A percentile compares a stretch with the other conserved stretches of the same genome.
phyloP scores from a whole-genome alignment of 1,284 basidiomycete species.

The Ceratobasidium sp. region DNA sequence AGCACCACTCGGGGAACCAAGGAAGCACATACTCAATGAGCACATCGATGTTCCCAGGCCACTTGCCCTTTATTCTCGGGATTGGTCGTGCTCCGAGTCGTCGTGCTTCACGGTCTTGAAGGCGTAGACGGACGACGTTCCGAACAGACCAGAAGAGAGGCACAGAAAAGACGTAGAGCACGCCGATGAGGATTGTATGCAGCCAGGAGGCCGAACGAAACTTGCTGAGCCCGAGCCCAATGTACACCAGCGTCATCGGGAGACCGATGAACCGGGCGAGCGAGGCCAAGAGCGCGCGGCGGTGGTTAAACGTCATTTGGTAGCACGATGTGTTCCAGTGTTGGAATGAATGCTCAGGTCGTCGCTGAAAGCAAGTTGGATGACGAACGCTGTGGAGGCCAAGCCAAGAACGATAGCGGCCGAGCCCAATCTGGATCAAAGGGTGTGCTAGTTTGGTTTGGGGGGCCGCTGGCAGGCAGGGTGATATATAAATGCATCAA shows the following conservation, averaged over 20 bases:
- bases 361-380: not conserved
- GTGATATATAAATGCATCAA: constrained; percentile 19
- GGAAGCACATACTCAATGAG: constrained; percentile 57
- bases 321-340: not conserved
- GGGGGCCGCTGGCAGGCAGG: not conserved
- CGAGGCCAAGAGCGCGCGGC: constrained; percentile 26
- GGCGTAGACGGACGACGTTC: not conserved
- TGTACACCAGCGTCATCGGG: constrained; percentile 4
- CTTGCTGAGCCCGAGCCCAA: not conserved
- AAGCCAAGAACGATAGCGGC: constrained; percentile 4
- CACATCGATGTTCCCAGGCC: constrained; percentile 78
- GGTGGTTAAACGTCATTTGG: constrained; percentile 40
- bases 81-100: constrained; percentile 56
- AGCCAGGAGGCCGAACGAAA: constrained; percentile 32
- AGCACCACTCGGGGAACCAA: not conserved
- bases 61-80: constrained; percentile 69
- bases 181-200: constrained; percentile 17
- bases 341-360: not conserved
- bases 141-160: constrained; percentile 42
- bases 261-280: constrained; percentile 41
- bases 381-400: not conserved
- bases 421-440: constrained; percentile 7
- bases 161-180: constrained; percentile 25
- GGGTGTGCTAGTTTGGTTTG: constrained; percentile 11
- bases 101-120: constrained; percentile 28